Percentiles rank a stretch among this genome's conserved stretches.
These are phyloP conservation scores for Stenocarpella maydis DNA, from an alignment of 2,329 filamentous ascomycete species.

Conservation along the genomic window DNA sequence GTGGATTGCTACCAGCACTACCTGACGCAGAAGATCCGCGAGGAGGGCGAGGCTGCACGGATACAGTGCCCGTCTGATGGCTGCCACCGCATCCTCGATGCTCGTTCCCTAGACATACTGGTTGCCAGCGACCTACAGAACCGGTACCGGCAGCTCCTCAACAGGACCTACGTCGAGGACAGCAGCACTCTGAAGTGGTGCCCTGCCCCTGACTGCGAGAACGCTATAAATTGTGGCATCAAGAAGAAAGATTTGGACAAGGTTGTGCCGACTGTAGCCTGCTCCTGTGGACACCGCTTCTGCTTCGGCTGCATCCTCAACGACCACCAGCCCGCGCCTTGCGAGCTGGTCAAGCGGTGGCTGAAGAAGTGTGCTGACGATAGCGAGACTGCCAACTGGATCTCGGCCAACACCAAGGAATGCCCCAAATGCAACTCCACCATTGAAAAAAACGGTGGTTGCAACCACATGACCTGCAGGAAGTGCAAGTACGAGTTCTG, in stretches of 20 bases:
- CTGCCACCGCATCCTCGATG: conserved; percentile 91
- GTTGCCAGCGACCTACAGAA: conserved; percentile 63
- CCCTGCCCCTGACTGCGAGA: conserved; percentile 95
- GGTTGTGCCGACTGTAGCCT: conserved; percentile 90
- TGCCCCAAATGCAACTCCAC: conserved; percentile 96
- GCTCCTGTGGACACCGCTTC: conserved; percentile 84
- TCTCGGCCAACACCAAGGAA: conserved; percentile 98
- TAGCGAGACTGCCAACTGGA: conserved; percentile 98
- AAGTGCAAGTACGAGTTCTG: conserved; percentile 98
- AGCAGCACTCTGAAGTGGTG: conserved; percentile 97
- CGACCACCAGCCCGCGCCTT: conserved; percentile 94
- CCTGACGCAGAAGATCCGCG: conserved; percentile 88
- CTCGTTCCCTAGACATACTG: conserved; percentile 83
- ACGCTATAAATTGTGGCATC: conserved; percentile 86
- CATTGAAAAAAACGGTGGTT: conserved; percentile 98
- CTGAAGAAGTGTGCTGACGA: conserved; percentile 98
- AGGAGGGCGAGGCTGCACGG: conserved; percentile 92
- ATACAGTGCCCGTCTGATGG: conserved; percentile 92
- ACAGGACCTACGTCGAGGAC: conserved; percentile 95
- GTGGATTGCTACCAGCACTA: conserved; percentile 93
- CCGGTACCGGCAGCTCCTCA: conserved; percentile 85
- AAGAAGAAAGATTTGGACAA: conserved; percentile 87
- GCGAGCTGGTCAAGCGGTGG: conserved; percentile 91
- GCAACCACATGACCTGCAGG: conserved; percentile 97
- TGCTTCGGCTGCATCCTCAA: conserved; percentile 92